Evolutionary conservation across 495 filamentous ascomycete species (phyloP), one percentile per base, ranked within the genome.

Genomic region (Neurospora sp.): DNA sequence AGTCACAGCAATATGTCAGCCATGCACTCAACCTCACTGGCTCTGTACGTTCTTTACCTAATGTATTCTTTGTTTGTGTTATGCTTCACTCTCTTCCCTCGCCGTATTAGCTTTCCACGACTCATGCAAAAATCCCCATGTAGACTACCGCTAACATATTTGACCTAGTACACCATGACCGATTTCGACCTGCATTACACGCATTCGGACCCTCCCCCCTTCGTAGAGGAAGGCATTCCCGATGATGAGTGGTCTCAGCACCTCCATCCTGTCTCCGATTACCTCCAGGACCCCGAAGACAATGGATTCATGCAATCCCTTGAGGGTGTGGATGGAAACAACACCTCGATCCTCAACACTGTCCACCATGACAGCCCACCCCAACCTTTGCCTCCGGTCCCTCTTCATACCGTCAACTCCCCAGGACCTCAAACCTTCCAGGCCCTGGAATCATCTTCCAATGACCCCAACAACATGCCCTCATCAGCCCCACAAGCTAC

Each of bases 231-330:
- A 53, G 46, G 0, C 10, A 2, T 27, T 0, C 4, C 10, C 5
- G 11, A 22, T 6, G 11, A 12, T 0, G n/a, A 27, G 0, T 59
- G 48, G 48, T 27, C 2, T 59, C 48, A 59, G 20, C 11, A 27
- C 48, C 1, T 59, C 11, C n/a, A n/a, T n/a, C 22, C 22, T 27
- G 22, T 27, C 22, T 14, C 11, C 20, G 0, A 6, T 0, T 1
- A 6, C 20, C 48, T 27, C 10, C 20, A 59, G 11, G 11, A 0
- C 48, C 2, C 0, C 1, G 0, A 59, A 2, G 48, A 16, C 10
- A 1, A 27, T 0, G 48, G 48, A 59, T 0, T 12, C 0, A 59
- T 27, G 5, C 22, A 0, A 0, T 22, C 44, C n/a, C 1, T 12
- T 5, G 48, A 59, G 4, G 0, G 1, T 0, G 2, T 7, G 0